Conservation (phyloP, 2,329 filamentous ascomycete species). For the Lachnellula cervina region DNA sequence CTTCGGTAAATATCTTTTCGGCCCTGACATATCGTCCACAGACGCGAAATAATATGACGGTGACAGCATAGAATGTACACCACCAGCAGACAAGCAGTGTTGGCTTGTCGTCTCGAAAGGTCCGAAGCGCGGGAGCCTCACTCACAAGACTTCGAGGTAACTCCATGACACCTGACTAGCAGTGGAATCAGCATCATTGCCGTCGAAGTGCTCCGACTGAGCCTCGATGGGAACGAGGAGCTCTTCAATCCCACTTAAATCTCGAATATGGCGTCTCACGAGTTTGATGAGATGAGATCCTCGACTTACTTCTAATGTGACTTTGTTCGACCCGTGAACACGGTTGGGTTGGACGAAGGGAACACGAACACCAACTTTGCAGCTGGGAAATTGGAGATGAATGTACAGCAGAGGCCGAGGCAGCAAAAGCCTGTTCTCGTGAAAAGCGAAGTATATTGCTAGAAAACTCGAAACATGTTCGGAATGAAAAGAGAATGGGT, state of each 20-base stretch:
- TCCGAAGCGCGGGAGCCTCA: slow-evolving; percentile 21
- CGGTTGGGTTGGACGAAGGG: neutral
- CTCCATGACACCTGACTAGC: slow-evolving; percentile 18
- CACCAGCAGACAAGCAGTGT: slow-evolving; percentile 93
- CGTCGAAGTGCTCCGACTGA: neutral
- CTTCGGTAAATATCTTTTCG: slow-evolving; percentile 79
- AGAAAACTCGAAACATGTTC: too few species aligned
- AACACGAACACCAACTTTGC: neutral
- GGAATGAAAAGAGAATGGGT: too few species aligned
- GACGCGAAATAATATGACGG: slow-evolving; percentile 76
- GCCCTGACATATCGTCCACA: slow-evolving; percentile 79
- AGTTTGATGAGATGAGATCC: too few species aligned
- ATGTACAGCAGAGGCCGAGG: neutral
- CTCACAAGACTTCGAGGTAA: slow-evolving; percentile 19
- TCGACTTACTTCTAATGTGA: neutral
- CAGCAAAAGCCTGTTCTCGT: neutral
- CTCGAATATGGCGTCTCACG: too few species aligned
- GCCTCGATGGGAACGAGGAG: neutral
- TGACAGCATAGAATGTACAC: slow-evolving; percentile 75
- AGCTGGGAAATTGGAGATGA: neutral
- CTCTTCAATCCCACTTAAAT: too few species aligned
- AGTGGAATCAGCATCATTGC: neutral
- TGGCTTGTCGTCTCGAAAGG: slow-evolving; percentile 60
- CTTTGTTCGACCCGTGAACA: neutral
- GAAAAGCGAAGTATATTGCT: too few species aligned